A percentile compares a stretch with the other conserved stretches of the same genome.
These are phyloP conservation scores for Phylloporus gajari DNA, from an alignment of 1,284 basidiomycete species.

Conservation along the genomic window DNA sequence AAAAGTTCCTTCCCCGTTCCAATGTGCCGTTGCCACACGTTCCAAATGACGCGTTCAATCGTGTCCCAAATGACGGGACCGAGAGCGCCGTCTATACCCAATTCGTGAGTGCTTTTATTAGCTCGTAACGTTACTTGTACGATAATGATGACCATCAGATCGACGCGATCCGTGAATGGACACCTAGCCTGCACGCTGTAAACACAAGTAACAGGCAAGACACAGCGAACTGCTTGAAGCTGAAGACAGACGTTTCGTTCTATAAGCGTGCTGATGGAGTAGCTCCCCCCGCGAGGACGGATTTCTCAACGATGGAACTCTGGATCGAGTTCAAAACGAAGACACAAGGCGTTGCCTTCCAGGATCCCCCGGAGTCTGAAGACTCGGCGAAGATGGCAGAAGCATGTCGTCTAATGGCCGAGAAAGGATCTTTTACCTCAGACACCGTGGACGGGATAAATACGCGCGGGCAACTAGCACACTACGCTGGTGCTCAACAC, in stretches of 20 bases:
- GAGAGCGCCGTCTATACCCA: background rate
- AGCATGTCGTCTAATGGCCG: background rate
- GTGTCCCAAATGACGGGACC: background rate
- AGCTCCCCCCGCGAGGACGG: background rate
- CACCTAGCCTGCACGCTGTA: constrained; percentile 1
- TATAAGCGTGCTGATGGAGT: background rate
- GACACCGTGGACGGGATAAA: background rate
- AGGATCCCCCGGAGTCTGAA: background rate
- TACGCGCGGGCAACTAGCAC: background rate
- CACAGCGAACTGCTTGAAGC: background rate
- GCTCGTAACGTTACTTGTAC: too few relatives aligned
- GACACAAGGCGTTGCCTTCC: background rate
- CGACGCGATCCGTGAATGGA: background rate
- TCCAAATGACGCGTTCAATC: constrained; percentile 5
- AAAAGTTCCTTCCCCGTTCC: background rate
- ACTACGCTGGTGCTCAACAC: constrained; percentile 23
- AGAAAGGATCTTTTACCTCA: background rate
- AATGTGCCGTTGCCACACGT: background rate
- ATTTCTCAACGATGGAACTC: constrained; percentile 7
- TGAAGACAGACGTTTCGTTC: constrained; percentile 11
- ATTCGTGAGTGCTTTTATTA: constrained; percentile 1
- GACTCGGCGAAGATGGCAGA: background rate
- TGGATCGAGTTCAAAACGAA: constrained; percentile 7
- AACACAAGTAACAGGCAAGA: constrained; percentile 9
- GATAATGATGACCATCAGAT: background rate